phyloP scores from a whole-genome alignment of 1,284 basidiomycete species.

The Cutaneotrichosporon sp. region DNA sequence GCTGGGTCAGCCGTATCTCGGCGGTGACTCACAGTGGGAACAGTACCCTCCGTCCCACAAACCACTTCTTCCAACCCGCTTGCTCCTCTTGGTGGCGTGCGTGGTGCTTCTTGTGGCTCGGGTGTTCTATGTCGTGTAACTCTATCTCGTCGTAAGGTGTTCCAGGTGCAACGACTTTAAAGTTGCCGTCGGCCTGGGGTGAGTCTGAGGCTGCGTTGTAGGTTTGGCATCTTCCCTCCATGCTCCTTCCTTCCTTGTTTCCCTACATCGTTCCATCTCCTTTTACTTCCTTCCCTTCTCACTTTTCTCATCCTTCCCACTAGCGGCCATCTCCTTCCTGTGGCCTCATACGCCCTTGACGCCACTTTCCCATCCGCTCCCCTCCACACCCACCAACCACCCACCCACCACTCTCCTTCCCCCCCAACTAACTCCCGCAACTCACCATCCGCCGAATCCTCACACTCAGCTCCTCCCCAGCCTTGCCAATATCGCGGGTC shows the following conservation, averaged over 20 bases:
- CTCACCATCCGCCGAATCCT: slow-evolving; percentile 43
- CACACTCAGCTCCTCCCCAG: slow-evolving; percentile 40
- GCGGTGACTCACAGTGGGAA: slow-evolving; percentile 13
- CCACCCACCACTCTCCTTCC: background rate
- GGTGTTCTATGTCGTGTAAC: slow-evolving; percentile 31
- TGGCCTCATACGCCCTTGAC: too few relatives aligned
- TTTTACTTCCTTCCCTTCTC: too few relatives aligned
- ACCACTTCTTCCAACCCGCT: slow-evolving; percentile 30
- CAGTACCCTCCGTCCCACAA: slow-evolving; percentile 33
- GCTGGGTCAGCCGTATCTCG: slow-evolving; percentile 9
- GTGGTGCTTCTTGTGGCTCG: slow-evolving; percentile 24
- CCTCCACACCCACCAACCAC: background rate
- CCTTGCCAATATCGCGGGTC: slow-evolving; percentile 28
- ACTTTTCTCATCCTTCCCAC: too few relatives aligned
- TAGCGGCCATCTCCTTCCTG: too few relatives aligned
- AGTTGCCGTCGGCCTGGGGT: slow-evolving; percentile 19
- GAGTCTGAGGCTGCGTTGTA: background rate
- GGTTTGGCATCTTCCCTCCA: background rate
- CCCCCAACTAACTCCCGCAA: background rate
- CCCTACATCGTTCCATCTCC: too few relatives aligned
- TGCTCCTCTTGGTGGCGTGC: slow-evolving; percentile 15
- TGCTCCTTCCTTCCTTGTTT: background rate
- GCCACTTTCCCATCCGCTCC: background rate
- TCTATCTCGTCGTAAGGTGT: slow-evolving; percentile 52
- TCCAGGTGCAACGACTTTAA: slow-evolving; percentile 43